phyloP scores from a whole-genome alignment of 345 rosid genomes.

The Linum lewisii region DNA sequence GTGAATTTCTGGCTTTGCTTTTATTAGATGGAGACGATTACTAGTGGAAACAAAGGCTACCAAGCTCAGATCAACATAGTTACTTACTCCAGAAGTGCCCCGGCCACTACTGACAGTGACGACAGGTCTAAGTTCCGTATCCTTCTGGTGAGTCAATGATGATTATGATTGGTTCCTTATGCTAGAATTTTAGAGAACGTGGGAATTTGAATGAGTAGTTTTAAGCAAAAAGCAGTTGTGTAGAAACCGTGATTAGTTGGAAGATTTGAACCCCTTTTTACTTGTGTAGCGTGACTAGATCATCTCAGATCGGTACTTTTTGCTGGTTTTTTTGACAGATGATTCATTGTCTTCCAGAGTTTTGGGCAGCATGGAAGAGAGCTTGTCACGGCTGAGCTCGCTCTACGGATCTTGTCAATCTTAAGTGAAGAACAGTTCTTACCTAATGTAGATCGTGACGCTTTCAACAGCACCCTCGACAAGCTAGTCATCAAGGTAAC shows the following conservation, averaged over 20 bases:
- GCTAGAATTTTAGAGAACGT: no score
- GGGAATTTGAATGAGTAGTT: no score
- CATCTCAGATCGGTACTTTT: conserved; percentile 41
- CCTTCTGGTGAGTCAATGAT: conserved; percentile 66
- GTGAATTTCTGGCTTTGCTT: not conserved
- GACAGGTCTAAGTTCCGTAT: conserved; percentile 71
- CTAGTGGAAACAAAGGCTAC: conserved; percentile 62
- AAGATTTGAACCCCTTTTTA: conserved; percentile 5
- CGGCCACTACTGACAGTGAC: conserved; percentile 26
- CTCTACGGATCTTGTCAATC: conserved; percentile 65
- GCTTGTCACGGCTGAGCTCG: conserved; percentile 87
- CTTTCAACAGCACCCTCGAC: conserved; percentile 43
- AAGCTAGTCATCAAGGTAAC: conserved; percentile 80
- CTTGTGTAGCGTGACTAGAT: conserved; percentile 22
- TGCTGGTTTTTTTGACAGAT: conserved; percentile 84
- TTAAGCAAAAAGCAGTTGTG: not conserved
- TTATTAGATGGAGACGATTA: conserved; percentile 48
- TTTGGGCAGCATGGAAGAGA: conserved; percentile 99
- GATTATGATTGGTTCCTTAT: not conserved
- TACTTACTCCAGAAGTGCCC: conserved; percentile 41
- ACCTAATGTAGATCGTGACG: conserved; percentile 30
- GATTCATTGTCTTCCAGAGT: conserved; percentile 99
- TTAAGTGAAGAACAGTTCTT: conserved; percentile 81
- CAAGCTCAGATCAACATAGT: conserved; percentile 52
- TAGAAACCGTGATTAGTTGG: not conserved